Base-by-base conservation (phyloP, 1,139 yeast genomes). In the Candida glucosophila region DNA sequence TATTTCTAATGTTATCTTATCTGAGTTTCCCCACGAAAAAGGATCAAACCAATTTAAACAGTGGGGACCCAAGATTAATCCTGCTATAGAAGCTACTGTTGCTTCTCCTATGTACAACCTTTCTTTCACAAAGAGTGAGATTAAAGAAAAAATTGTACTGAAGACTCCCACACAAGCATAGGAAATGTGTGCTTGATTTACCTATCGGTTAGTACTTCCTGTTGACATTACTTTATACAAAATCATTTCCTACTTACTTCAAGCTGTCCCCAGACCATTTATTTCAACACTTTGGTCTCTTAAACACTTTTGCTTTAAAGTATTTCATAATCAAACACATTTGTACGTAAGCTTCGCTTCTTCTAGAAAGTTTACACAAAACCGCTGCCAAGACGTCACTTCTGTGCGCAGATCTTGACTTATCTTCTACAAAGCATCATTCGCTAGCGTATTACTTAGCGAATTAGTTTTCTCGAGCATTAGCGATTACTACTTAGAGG, bases 151-250 rank as follows among this genome's bases (percentile, higher is more conserved):
- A 19, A 80, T 55, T 6, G 94, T 74, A 29, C 93, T 73, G 49
- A 92, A 92, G 12, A 86, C 81, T 23, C 97, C 98, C 12, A 88
- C 70, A 41, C 90, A 76, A 7, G 97, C 96, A 47, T 90, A 90
- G 0, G 96, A 95, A 15, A 86, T 70, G 52, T 90, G 97, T 2
- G 95, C 48, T 30, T 55, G 49, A 26, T 61, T 60, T 25, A 61
- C 33, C 66, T 58, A 20, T 4, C 19, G 12, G 4, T 19, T n/a
- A n/a, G n/a, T n/a, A n/a, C n/a, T n/a, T n/a, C n/a, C n/a, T n/a
- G n/a, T n/a, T n/a, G n/a, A n/a, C n/a, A n/a, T n/a, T n/a, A n/a
- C n/a, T n/a, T n/a, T n/a, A n/a, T n/a, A n/a, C n/a, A n/a, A n/a
- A n/a, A n/a, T n/a, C n/a, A n/a, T n/a, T n/a, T 7, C 15, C 15